Percentiles rank a stretch among this genome's conserved stretches.
Evolutionary conservation across 2,329 filamentous ascomycete species (phyloP).

Genomic region (Fusarium mundagurra): DNA sequence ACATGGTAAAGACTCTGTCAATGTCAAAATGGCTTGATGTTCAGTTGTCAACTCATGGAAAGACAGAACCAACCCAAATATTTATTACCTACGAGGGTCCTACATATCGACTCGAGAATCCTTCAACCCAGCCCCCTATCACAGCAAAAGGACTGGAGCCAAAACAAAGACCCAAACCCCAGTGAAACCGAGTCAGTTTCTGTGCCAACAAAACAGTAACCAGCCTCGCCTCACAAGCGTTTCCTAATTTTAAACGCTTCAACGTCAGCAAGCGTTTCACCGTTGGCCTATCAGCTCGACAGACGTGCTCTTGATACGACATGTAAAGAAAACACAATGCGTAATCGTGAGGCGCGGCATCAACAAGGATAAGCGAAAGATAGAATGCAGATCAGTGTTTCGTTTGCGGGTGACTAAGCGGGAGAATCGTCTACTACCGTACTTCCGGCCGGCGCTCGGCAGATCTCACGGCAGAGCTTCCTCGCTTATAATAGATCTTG

Average conservation of each 20-base stretch:
- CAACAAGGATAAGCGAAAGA: background rate
- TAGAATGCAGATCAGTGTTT: background rate
- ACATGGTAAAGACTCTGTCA: background rate
- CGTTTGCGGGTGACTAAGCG: background rate
- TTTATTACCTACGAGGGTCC: background rate
- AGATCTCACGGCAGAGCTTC: background rate
- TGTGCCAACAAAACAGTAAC: background rate
- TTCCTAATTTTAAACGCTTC: background rate
- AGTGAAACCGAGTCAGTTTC: background rate
- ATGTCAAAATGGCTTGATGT: background rate
- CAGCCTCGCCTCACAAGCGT: background rate
- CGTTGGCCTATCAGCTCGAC: background rate
- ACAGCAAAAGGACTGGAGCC: background rate
- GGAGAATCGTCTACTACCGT: background rate
- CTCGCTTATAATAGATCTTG: background rate
- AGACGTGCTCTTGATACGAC: background rate
- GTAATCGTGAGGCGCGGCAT: background rate
- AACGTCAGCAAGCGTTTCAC: background rate
- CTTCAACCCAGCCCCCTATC: background rate
- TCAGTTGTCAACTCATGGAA: background rate
- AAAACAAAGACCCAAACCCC: background rate
- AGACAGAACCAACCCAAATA: background rate
- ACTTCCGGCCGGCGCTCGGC: background rate
- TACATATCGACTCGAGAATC: accelerated
- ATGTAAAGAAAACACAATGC: background rate